Evolutionary conservation across 148 eudicot species (phyloP).

Genomic region (Beta vulgaris): DNA sequence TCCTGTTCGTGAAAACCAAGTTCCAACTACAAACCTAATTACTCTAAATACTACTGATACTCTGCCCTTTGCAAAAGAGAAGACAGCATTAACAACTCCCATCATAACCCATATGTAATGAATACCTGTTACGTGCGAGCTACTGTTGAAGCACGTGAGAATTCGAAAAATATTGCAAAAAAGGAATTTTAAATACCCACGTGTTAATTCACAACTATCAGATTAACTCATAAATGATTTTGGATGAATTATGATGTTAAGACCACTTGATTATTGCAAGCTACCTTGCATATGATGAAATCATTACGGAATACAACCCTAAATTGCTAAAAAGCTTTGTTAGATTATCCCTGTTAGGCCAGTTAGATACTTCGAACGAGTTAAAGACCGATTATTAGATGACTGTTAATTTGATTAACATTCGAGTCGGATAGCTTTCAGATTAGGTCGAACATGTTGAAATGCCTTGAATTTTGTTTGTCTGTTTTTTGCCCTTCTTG

Average conservation of each 20-base stretch:
- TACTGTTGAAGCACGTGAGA: slow-evolving; percentile 23
- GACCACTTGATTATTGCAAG: slow-evolving; percentile 16
- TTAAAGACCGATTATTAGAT: too few species aligned
- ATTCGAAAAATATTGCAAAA: background rate
- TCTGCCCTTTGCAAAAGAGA: background rate
- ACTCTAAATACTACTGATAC: slow-evolving; percentile 15
- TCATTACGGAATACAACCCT: slow-evolving; percentile 6
- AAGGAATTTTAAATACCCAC: slow-evolving; percentile 15
- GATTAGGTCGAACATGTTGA: too few species aligned
- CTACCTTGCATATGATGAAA: slow-evolving; percentile 13
- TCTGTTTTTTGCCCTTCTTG: too few species aligned
- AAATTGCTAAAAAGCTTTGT: too few species aligned
- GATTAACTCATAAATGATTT: background rate
- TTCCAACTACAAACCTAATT: slow-evolving; percentile 23
- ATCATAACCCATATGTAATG: slow-evolving; percentile 3
- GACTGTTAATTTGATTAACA: too few species aligned
- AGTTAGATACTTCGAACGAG: too few species aligned
- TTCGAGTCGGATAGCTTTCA: too few species aligned
- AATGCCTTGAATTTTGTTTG: too few species aligned
- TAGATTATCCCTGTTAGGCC: too few species aligned
- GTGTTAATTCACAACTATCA: slow-evolving; percentile 3
- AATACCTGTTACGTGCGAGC: slow-evolving; percentile 15
- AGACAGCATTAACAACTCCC: slow-evolving; percentile 31
- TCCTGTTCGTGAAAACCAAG: slow-evolving; percentile 28
- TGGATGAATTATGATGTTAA: slow-evolving; percentile 2